Evolutionary conservation across 441 rosid genomes (phyloP), one percentile per base, ranked within the genome.

Genomic region (Adansonia madagascariensis): DNA sequence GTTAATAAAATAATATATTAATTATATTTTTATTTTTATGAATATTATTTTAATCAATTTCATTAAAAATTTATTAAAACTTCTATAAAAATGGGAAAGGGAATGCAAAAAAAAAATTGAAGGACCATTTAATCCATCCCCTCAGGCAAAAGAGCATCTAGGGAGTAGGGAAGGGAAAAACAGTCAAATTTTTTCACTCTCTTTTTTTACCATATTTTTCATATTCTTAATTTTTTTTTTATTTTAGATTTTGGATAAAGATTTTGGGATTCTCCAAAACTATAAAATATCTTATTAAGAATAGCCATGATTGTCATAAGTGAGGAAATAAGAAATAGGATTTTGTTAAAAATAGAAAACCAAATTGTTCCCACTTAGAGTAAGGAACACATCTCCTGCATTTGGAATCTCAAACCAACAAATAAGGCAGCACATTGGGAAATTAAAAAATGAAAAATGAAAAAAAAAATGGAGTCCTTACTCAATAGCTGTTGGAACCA

Each of bases 331-430:
- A 10, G 53, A 8, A 27, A 1, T 6, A 24, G 8, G 11, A 9
- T 1, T 35, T 53, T 31, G 31, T 27, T 46, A 75, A 52, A 77
- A 79, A 27, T 78, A 75, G 75, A 75, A 77, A 46, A 46, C 41
- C n/a, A 22, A 57, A 14, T 22, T 53, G 72, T 81, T 81, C 79
- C 85, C 78, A 79, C 77, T 76, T 86, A 64, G 56, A 77, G 91
- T 35, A 82, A 85, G 84, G 75, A 80, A 78, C 86, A 88, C 49
- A 75, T 22, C 80, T 81, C 86, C 89, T 74, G 89, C 88, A 82
- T 87, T 87, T 84, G 88, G 87, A 83, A 80, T 79, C 89, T 81
- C 73, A 81, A 83, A 24, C 82, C 84, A 79, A 76, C 67, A 27
- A 65, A 73, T 70, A 49, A 69, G 75, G 71, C 39, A 4, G 46